Evolutionary conservation across 1,284 basidiomycete genomes (phyloP).

Genomic region (Ceratobasidium sp.): DNA sequence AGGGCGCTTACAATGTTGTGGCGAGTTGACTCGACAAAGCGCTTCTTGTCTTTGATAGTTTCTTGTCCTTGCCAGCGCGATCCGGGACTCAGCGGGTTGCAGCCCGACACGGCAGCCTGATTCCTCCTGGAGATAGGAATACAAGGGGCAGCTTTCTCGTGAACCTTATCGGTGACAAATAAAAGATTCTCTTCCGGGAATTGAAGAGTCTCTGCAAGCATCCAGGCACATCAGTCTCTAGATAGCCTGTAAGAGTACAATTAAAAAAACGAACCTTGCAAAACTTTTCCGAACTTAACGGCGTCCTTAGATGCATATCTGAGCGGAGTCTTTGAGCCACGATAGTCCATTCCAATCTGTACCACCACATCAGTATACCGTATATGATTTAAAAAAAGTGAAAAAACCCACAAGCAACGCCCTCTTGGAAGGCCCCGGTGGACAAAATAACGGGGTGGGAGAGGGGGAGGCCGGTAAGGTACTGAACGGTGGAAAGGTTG

Average conservation of each 20-base stretch:
- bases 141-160: not conserved
- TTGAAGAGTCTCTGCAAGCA: not conserved
- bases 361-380: too few relatives aligned
- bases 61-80: not conserved
- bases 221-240: not conserved
- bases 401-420: slow-evolving; percentile 33
- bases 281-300: not conserved
- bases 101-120: not conserved
- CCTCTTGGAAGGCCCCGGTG: not conserved
- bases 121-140: not conserved
- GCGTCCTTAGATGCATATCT: slow-evolving; percentile 25
- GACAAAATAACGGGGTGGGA: not conserved
- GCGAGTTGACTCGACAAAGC: slow-evolving; percentile 1
- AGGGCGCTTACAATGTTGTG: not conserved
- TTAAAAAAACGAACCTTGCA: not conserved
- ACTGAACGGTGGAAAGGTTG: not conserved
- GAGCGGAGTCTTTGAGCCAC: not conserved
- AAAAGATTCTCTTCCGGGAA: slow-evolving; percentile 10
- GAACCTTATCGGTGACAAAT: not conserved
- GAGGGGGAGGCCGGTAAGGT: not conserved
- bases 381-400: too few relatives aligned
- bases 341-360: slow-evolving; percentile 41
- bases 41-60: not conserved
- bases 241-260: not conserved
- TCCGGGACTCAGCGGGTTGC: not conserved